These are phyloP conservation scores for Fusarium ambrosium DNA, from an alignment of 2,329 filamentous ascomycete genomes.

Conservation along the genomic window DNA sequence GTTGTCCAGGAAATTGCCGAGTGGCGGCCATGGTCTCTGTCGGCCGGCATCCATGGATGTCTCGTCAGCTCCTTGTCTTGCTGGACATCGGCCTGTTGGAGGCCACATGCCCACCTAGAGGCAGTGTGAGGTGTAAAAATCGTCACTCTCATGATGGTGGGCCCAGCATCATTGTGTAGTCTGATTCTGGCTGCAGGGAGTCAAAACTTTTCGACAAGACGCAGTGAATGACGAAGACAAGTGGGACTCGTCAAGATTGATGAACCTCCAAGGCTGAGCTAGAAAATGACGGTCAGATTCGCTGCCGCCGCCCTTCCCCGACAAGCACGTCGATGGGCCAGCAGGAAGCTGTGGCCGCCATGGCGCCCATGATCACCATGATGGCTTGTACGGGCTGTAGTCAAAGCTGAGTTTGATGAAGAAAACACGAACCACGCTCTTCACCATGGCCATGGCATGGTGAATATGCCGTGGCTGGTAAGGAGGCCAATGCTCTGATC, in stretches of 20 bases:
- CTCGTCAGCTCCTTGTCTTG: neutral
- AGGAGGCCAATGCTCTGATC: slow-evolving; percentile 16
- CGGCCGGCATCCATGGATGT: neutral
- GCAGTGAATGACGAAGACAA: neutral
- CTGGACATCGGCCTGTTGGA: neutral
- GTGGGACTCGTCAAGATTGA: slow-evolving; percentile 6
- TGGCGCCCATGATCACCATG: neutral
- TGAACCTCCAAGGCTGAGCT: neutral
- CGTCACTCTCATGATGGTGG: slow-evolving; percentile 5
- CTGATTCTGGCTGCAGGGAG: neutral
- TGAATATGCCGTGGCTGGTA: slow-evolving; percentile 4
- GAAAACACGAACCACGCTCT: neutral
- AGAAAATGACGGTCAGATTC: slow-evolving; percentile 3
- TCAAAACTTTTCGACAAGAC: slow-evolving; percentile 1
- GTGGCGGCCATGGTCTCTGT: neutral
- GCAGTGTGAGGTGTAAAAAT: neutral
- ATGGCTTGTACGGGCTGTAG: slow-evolving; percentile 1
- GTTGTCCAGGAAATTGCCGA: neutral
- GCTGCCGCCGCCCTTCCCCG: neutral
- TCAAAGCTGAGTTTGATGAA: slow-evolving; percentile 17
- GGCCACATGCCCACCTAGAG: neutral
- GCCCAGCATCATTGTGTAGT: neutral
- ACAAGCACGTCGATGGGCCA: slow-evolving; percentile 4
- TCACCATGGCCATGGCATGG: neutral
- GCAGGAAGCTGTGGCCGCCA: neutral